phyloP scores from a whole-genome alignment of 441 rosid species.

The Populus trichocarpa region DNA sequence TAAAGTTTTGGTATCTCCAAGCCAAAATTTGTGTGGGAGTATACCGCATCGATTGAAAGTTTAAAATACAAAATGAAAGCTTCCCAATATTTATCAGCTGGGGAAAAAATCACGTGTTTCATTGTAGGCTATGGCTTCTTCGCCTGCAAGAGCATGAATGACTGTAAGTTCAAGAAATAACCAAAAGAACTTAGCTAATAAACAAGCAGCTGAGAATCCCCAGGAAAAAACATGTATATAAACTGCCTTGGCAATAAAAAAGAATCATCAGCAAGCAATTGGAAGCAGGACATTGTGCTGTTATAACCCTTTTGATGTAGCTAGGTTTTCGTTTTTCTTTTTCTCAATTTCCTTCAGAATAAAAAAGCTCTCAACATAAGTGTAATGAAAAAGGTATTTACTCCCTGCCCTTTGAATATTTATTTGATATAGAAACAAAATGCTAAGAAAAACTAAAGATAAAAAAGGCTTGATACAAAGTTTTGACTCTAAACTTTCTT shows the following conservation, averaged over 20 bases:
- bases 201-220: neutral
- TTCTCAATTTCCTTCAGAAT: neutral
- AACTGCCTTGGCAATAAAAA: neutral
- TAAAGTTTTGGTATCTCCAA: conserved; percentile 16
- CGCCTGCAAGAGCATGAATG: conserved; percentile 33
- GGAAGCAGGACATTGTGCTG: neutral
- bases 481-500: neutral
- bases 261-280: neutral
- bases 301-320: neutral
- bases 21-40: conserved; percentile 8
- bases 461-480: neutral
- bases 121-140: conserved; percentile 37
- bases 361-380: neutral
- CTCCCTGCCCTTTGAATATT: neutral
- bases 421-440: neutral
- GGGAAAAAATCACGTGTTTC: neutral
- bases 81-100: neutral
- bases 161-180: neutral
- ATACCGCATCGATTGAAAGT: neutral
- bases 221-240: neutral
- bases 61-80: neutral
- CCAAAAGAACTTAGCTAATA: neutral
- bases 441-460: neutral
- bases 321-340: neutral
- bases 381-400: neutral